Base-by-base conservation (phyloP, 768 basidiomycete genomes). In the Crepidotus variabilis region DNA sequence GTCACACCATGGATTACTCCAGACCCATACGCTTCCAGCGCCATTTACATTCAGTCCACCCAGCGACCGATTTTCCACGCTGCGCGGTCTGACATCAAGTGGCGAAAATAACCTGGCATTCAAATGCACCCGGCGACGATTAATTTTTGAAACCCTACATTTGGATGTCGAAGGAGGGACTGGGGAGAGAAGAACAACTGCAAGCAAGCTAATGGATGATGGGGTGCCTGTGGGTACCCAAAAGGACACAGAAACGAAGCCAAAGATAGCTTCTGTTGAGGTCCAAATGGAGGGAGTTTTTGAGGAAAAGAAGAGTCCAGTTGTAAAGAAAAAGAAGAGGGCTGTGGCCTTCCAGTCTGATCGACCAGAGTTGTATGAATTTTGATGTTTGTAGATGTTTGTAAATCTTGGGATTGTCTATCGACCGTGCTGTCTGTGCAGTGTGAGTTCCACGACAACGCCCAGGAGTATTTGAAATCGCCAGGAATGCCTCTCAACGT, bases 51-150 rank as follows among this genome's bases (percentile, higher is more conserved):
- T 94, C 39, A 73, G 88, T 23, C 78, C 95, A 0, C 83, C 91
- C 0, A 92, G 92, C 56, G 88, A 94, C 62, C 87, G 83, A 61
- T 85, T 85, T 59, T 98, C 95, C 5, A 78, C 82, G 5, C 78
- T 99, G 47, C 87, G 96, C 10, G 94, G 93, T 11, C 75, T 96
- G 49, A 78, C 83, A 21, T 73, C 78, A 16, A 84, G 85, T n/a
- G 90, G 94, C 7, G 95, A 98, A 69, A 98, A 98, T 72, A 98
- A 98, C 64, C 79, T 99, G 7, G 94, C 90, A 11, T 99, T 98
- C 80, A 90, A 87, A 68, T 90, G 92, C 65, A 97, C 87, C 64
- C 78, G 95, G 63, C 93, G 90, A 67, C 76, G 93, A 50, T 78
- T 98, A 55, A 74, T 95, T 20, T 83, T 98, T 62, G 96, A 98